Percentiles rank a stretch among this genome's conserved stretches.
Conservation (phyloP, 495 filamentous ascomycete species). For the Penicillium simplicissimum region DNA sequence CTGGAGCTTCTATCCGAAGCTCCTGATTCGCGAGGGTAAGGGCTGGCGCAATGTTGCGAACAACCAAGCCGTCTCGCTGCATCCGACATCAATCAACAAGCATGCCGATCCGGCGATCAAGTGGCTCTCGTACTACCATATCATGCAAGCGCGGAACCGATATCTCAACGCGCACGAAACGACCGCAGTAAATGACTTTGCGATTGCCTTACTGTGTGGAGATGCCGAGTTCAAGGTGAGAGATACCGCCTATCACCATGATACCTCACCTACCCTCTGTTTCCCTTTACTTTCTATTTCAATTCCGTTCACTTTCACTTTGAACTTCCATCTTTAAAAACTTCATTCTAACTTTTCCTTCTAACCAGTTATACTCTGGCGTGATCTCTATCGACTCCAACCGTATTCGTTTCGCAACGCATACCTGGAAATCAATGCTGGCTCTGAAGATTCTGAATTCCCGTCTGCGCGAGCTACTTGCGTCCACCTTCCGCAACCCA, state of each 20-base stretch:
- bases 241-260: background rate
- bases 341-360: background rate
- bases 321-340: background rate
- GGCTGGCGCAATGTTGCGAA: slow-evolving; percentile 88
- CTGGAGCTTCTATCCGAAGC: slow-evolving; percentile 93
- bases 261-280: background rate
- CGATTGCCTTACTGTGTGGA: slow-evolving; percentile 80
- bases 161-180: slow-evolving; percentile 90
- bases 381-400: slow-evolving; percentile 84
- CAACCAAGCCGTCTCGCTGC: slow-evolving; percentile 81
- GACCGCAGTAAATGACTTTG: slow-evolving; percentile 75
- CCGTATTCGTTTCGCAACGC: slow-evolving; percentile 78
- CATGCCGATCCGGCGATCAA: slow-evolving; percentile 57
- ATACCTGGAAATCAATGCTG: slow-evolving; percentile 90
- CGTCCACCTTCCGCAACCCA: slow-evolving; percentile 66
- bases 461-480: slow-evolving; percentile 69
- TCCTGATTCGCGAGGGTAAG: slow-evolving; percentile 82
- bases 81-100: slow-evolving; percentile 86
- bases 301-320: background rate
- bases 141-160: slow-evolving; percentile 84
- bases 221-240: slow-evolving; percentile 76
- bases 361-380: slow-evolving; percentile 60
- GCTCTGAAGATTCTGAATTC: slow-evolving; percentile 75
- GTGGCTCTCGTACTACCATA: slow-evolving; percentile 91
- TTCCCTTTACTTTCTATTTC: background rate